A percentile compares a stretch with the other conserved stretches of the same genome.
These are phyloP conservation scores for Xylaria sp. DNA, from an alignment of 2,329 filamentous ascomycete genomes.

Conservation along the genomic window DNA sequence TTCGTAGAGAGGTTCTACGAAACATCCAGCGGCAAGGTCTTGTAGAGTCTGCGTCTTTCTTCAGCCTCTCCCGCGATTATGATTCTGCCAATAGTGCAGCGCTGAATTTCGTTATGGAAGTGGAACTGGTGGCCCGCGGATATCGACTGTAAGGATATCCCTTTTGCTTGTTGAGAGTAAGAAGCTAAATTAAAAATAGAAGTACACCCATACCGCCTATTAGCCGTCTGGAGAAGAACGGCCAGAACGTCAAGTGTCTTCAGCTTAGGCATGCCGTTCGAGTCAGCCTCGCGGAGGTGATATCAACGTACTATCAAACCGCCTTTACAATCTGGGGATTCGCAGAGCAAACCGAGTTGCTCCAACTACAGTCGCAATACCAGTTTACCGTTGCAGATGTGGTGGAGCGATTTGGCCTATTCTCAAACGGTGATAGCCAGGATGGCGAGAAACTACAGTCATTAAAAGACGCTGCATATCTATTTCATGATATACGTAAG, in stretches of 20 bases:
- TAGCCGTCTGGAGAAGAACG: conserved; percentile 85
- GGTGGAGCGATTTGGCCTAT: conserved; percentile 72
- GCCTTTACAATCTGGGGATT: conserved; percentile 75
- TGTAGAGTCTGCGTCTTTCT: conserved; percentile 45
- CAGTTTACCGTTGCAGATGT: conserved; percentile 80
- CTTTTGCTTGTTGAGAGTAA: neutral
- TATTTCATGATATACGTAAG: conserved; percentile 82
- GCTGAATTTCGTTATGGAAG: conserved; percentile 51
- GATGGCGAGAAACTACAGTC: conserved; percentile 81
- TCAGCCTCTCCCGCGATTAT: conserved; percentile 47
- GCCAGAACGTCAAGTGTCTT: conserved; percentile 80
- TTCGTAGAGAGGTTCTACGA: conserved; percentile 47
- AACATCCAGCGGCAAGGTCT: conserved; percentile 49
- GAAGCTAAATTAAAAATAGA: conserved; percentile 57
- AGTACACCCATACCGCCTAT: conserved; percentile 92
- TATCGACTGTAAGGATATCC: conserved; percentile 47
- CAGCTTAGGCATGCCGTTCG: conserved; percentile 81
- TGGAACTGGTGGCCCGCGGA: conserved; percentile 50
- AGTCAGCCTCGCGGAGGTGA: conserved; percentile 73
- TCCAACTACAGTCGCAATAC: conserved; percentile 93
- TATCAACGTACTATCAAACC: conserved; percentile 77
- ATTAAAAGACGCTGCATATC: conserved; percentile 82
- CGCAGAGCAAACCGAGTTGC: conserved; percentile 81
- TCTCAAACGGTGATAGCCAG: conserved; percentile 74
- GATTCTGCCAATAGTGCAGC: conserved; percentile 50